Percentiles rank a stretch among this genome's conserved stretches.
Evolutionary conservation across 140 eudicot species (phyloP).

Genomic region (Cichorium intybus): DNA sequence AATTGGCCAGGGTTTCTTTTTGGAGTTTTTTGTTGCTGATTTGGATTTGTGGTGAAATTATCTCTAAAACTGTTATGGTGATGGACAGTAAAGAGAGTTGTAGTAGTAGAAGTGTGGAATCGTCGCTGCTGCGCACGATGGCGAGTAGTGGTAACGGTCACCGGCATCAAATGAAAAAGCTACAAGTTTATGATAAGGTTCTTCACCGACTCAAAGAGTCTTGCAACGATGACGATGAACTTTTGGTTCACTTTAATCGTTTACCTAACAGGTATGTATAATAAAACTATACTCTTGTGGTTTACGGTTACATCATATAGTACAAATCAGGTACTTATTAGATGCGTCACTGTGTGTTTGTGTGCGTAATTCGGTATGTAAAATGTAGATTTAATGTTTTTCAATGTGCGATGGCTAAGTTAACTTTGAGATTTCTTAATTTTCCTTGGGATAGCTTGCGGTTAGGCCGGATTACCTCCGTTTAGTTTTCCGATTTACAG

Average conservation of each 20-base stretch:
- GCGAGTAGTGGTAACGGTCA: slow-evolving; percentile 10
- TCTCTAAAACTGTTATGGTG: slow-evolving; percentile 41
- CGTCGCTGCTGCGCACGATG: slow-evolving; percentile 45
- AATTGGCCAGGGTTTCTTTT: too few relatives aligned
- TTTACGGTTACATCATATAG: too few relatives aligned
- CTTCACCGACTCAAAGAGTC: slow-evolving; percentile 69
- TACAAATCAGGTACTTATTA: too few relatives aligned
- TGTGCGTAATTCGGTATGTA: slow-evolving; percentile 14
- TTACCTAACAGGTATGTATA: too few relatives aligned
- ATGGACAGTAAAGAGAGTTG: slow-evolving; percentile 81
- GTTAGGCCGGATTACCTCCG: background rate
- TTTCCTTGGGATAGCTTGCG: background rate
- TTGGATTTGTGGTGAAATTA: background rate
- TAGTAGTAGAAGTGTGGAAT: slow-evolving; percentile 59
- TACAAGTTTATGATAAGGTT: slow-evolving; percentile 88
- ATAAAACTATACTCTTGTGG: too few relatives aligned
- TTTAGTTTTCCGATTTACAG: background rate
- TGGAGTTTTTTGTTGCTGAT: slow-evolving; percentile 3
- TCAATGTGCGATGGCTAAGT: slow-evolving; percentile 19
- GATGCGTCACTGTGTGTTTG: background rate
- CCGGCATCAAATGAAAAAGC: slow-evolving; percentile 66
- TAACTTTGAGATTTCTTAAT: background rate
- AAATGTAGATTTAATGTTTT: slow-evolving; percentile 1
- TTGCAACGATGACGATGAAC: slow-evolving; percentile 63
- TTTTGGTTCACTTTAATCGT: slow-evolving; percentile 88